Percentiles rank a stretch among this genome's conserved stretches.
Conservation (phyloP, 1,139 yeast species). For the Groenewaldozyma auringiensis region DNA sequence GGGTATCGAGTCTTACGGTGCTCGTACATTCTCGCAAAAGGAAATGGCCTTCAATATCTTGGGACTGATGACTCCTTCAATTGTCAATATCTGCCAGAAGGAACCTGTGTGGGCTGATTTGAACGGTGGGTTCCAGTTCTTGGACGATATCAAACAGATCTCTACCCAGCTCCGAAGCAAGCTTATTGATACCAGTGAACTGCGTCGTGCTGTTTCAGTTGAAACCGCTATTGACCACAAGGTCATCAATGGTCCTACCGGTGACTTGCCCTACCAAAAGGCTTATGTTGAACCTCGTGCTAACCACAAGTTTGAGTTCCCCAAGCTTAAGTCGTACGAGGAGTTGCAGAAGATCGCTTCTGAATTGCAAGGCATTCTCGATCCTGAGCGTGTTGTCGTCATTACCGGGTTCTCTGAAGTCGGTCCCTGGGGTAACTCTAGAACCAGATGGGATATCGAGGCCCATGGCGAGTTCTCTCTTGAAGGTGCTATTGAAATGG, state of each 20-base stretch:
- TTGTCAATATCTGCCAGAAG: slow-evolving; percentile 81
- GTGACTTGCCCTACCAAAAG: slow-evolving; percentile 76
- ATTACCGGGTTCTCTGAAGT: slow-evolving; percentile 98
- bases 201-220: slow-evolving; percentile 90
- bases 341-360: slow-evolving; percentile 60
- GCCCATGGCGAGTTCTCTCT: slow-evolving; percentile 90
- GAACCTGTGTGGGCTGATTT: slow-evolving; percentile 95
- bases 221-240: slow-evolving; percentile 92
- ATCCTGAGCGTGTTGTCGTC: slow-evolving; percentile 84
- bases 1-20: slow-evolving; percentile 92
- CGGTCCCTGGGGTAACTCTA: slow-evolving; percentile 98
- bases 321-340: slow-evolving; percentile 68
- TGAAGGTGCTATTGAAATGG: slow-evolving; percentile 98
- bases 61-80: slow-evolving; percentile 84
- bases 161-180: slow-evolving; percentile 76
- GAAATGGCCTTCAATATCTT: slow-evolving; percentile 98
- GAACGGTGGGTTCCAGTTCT: slow-evolving; percentile 95
- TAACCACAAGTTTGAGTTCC: slow-evolving; percentile 91
- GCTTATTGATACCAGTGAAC: slow-evolving; percentile 76
- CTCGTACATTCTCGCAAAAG: slow-evolving; percentile 94
- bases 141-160: slow-evolving; percentile 85
- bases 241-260: slow-evolving; percentile 81
- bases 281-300: slow-evolving; percentile 84
- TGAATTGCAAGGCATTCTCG: slow-evolving; percentile 83
- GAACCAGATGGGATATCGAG: slow-evolving; percentile 99